Evolutionary conservation across 2,329 filamentous ascomycete genomes (phyloP), one percentile per base, ranked within the genome.

Genomic region (Pseudogymnoascus sp.): DNA sequence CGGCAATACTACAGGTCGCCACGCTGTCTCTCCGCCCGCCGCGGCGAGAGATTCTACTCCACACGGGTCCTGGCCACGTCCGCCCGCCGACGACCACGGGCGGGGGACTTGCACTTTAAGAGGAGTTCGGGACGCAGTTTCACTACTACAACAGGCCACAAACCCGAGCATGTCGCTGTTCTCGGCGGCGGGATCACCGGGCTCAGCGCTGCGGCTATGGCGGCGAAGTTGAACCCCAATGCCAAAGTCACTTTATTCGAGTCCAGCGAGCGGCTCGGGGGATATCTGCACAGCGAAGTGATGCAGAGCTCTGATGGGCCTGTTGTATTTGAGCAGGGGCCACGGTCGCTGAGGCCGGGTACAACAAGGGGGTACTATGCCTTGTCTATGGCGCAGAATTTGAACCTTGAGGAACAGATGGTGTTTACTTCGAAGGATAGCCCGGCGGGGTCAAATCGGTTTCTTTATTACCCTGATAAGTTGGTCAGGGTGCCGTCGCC

Each of bases 401-500:
- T 90, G 34, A 77, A 76, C 19, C 69, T 90, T 37, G 66, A 75
- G 52, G 71, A 82, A 59, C 75, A 86, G 61, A 70, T 90, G 30
- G 71, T 84, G 58, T 75, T 75, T 67, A 84, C 78, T 48, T 72
- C 72, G 3, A 80, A 74, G 39, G 70, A 70, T 28, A 77, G 80
- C 4, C 74, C 79, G 58, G 77, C 79, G 59, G 77, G 83, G 8
- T 72, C 71, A 59, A 86, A 86, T 69, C 87, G 91, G 63, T 96
- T 86, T 72, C 77, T 97, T 62, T 96, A 94, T 79, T 95, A 95
- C 68, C 89, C 89, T 1, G 88, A 96, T 70, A 89, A 85, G 68
- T 80, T 94, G 28, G 86, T 90, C 59, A 77, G 78, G 21, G 73
- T 89, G 67, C 84, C 84, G 6, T 73, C 74, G 7, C 76, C 73